Evolutionary conservation across 2,329 filamentous ascomycete genomes (phyloP), one percentile per base, ranked within the genome.

Genomic region (Cytospora mali): DNA sequence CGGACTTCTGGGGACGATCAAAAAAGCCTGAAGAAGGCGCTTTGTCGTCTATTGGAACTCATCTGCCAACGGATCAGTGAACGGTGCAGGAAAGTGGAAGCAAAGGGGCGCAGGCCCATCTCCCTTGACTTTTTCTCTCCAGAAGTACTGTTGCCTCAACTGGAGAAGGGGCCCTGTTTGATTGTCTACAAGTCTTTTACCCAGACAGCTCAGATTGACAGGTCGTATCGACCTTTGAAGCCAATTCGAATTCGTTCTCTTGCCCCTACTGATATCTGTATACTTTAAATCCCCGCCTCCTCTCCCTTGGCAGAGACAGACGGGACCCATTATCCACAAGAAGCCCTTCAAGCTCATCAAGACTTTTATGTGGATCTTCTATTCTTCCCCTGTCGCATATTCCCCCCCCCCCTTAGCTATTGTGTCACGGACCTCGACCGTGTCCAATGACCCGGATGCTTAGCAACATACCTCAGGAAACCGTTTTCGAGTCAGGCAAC

Each of bases 31-130:
- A 51, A 52, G 25, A 28, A 39, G 49, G 62, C 51, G 59, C 33
- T 48, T 58, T 52, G n/a, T 31, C 49, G 25, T 54, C 53, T 48
- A 60, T 54, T 60, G 57, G 50, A 23, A 60, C 48, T 27, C 50
- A 29, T 16, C 27, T 33, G 28, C 62, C 55, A 58, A 52, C 60
- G 42, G 35, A 25, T 53, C 35, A 49, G 33, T 51, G 11, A 21
- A 53, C 54, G 39, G 56, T 55, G 54, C 50, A 42, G 58, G 31
- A 62, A 54, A 51, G 50, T 60, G 46, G 33, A 65, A 27, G 55
- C 63, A 48, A 51, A 46, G 23, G 51, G 46, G 31, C 28, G 46
- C 52, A 59, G 49, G 51, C 33, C 55, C 48, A 60, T 54, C 23
- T 54, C 46, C 46, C 23, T 55, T 33, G 18, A 55, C 27, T 62